Conservation (phyloP, 495 filamentous ascomycete species). For the Talaromyces ruber region DNA sequence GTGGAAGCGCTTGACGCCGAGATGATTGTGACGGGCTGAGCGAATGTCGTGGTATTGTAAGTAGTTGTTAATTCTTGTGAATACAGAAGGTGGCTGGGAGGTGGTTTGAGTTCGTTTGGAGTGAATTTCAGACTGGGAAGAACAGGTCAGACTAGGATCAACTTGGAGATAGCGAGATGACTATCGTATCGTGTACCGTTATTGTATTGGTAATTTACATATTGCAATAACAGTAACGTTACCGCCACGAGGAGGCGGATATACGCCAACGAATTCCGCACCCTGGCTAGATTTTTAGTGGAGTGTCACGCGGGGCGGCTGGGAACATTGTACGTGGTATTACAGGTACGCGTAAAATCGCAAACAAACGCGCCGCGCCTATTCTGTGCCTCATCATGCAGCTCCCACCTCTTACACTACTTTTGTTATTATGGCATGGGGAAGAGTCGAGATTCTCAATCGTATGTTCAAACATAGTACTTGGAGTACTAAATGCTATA, state of each 20-base stretch:
- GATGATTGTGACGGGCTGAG: background rate
- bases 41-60: background rate
- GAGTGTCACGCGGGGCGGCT: slow-evolving; percentile 1
- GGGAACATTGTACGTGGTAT: background rate
- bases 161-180: background rate
- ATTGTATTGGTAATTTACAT: background rate
- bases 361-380: background rate
- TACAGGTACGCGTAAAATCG: background rate
- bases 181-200: background rate
- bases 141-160: background rate
- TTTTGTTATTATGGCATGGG: background rate
- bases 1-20: background rate
- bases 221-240: background rate
- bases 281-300: background rate
- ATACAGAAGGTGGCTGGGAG: background rate
- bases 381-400: background rate
- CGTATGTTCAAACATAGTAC: too few species aligned
- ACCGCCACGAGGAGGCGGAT: background rate
- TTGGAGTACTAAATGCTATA: background rate
- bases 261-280: background rate
- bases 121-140: background rate
- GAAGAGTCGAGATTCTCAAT: too few species aligned
- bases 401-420: background rate
- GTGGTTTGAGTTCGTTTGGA: background rate
- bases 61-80: background rate